Conservation (phyloP, 176 grass and related monocot genomes). For the Paspalum notatum region DNA sequence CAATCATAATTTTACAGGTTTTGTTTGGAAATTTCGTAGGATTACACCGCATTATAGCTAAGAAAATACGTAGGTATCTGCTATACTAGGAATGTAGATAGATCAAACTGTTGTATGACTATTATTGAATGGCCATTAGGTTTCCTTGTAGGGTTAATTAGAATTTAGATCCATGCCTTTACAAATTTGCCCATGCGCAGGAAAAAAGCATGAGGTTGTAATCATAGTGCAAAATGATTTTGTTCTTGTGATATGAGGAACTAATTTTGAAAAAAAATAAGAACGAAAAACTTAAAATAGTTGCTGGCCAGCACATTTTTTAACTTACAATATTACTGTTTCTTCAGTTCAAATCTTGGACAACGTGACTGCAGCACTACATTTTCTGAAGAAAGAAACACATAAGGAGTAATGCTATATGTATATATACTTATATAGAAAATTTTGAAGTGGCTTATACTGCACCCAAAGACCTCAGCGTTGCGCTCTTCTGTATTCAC, state of each 20-base stretch:
- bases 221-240: neutral
- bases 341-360: neutral
- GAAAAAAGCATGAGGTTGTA: neutral
- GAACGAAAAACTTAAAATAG: too few species aligned
- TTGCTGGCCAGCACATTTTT: too few species aligned
- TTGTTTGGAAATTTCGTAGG: neutral
- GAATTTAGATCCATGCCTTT: too few species aligned
- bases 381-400: neutral
- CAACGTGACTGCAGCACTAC: neutral
- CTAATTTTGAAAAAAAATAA: neutral
- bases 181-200: too few species aligned
- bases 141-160: neutral
- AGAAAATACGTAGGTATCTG: neutral
- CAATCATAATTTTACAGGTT: neutral
- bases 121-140: neutral
- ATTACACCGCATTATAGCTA: neutral
- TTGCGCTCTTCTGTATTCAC: neutral
- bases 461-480: neutral
- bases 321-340: neutral
- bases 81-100: neutral
- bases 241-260: neutral
- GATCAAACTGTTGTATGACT: neutral
- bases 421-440: neutral
- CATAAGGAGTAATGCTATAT: neutral
- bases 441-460: neutral